Evolutionary conservation across 768 basidiomycete genomes (phyloP), one percentile per base, ranked within the genome.

Genomic region (Phaeolepiota aurea): DNA sequence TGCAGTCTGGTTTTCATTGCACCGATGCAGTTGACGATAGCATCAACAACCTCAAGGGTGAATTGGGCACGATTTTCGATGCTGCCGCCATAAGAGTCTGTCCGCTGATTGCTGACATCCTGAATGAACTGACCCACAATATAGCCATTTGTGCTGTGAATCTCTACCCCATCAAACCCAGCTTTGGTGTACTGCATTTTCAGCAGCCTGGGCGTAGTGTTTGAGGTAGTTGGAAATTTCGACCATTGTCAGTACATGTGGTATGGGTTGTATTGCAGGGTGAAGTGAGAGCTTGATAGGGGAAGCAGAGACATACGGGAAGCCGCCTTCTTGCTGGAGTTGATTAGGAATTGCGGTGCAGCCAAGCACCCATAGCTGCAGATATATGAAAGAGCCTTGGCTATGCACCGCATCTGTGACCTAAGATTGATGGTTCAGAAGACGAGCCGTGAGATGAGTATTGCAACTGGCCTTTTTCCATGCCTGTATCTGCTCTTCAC

Each of bases 71-170:
- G 64, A 42, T 72, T 74, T 53, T 80, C 74, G 20, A 84, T 58
- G 33, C 69, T 71, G 2, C 86, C 85, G 0, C 85, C 85, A 54
- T 81, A 88, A 33, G 68, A 59, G 52, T 86, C 82, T 4, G 69
- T 74, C 12, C 81, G 68, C 3, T 66, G 50, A 55, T 85, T 84
- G 23, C 62, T 63, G n/a, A 63, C 52, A 19, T 71, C 63, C 48
- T 81, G 76, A 7, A 78, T 44, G 63, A 85, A 83, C 52, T 84
- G 78, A 49, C 84, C 76, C 12, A 69, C 41, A 9, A 79, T 53
- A 44, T 72, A 74, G 0, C 69, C 67, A 41, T 72, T 70, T 38
- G 65, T 67, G 41, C 57, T 58, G 42, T 68, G 71, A 33, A 74
- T 51, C 64, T 71, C 70, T 41, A 74, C 46, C 32, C 82, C 85